These are phyloP conservation scores for Umbelopsis isabellina DNA, from an alignment of 192 early-diverging fungal species.

Conservation along the genomic window DNA sequence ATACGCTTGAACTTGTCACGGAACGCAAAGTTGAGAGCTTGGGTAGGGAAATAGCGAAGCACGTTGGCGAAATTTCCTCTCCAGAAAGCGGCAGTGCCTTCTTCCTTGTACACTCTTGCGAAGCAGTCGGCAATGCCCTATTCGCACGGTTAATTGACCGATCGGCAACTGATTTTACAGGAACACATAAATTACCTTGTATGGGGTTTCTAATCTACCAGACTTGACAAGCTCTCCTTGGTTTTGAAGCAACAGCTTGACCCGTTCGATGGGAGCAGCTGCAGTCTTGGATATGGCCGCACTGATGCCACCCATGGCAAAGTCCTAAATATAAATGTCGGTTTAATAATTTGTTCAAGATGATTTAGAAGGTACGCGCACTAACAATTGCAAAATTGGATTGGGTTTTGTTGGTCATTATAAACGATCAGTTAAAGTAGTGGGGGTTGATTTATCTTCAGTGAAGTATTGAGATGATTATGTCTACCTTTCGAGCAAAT, in stretches of 20 bases:
- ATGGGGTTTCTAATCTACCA: conserved; percentile 74
- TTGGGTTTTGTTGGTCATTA: conserved; percentile 1
- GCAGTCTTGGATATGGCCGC: conserved; percentile 98
- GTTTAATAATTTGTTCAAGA: background rate
- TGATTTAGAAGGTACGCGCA: background rate
- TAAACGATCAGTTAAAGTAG: background rate
- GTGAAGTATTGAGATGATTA: conserved; percentile 16
- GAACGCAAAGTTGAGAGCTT: conserved; percentile 97
- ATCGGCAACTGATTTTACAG: background rate
- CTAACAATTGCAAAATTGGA: conserved; percentile 7
- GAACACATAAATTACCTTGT: conserved; percentile 51
- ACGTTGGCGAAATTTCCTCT: conserved; percentile 94
- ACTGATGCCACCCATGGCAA: conserved; percentile 90
- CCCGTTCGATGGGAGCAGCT: conserved; percentile 96
- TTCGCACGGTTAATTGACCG: background rate
- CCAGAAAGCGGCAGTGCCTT: conserved; percentile 79
- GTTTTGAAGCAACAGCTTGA: conserved; percentile 94
- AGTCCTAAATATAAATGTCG: conserved; percentile 50
- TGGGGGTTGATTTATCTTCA: conserved; percentile 1
- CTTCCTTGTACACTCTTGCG: conserved; percentile 80
- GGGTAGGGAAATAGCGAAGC: conserved; percentile 97
- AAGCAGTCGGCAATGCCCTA: conserved; percentile 90
- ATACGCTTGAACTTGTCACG: conserved; percentile 95
- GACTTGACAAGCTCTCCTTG: conserved; percentile 82
- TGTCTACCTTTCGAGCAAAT: background rate